phyloP scores from a whole-genome alignment of 2,329 filamentous ascomycete genomes.

The Aspergillus fumigatiaffinis region DNA sequence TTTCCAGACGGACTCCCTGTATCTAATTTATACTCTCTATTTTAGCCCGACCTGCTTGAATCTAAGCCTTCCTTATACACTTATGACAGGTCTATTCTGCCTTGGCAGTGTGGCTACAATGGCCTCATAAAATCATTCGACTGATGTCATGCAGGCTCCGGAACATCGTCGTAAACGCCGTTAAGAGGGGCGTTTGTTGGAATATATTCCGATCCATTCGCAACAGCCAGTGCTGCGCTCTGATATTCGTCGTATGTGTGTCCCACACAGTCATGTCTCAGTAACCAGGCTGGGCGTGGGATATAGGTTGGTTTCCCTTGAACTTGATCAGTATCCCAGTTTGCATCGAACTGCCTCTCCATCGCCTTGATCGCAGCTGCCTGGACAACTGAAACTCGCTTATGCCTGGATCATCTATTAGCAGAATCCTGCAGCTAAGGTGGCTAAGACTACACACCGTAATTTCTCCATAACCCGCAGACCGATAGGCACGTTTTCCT shows the following conservation, averaged over 20 bases:
- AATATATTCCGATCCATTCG: background rate
- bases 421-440: background rate
- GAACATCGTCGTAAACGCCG: too few relatives aligned
- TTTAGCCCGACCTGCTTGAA: too few relatives aligned
- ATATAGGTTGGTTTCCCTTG: background rate
- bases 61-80: too few relatives aligned
- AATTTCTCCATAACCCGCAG: conserved; percentile 13
- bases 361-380: background rate
- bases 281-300: background rate
- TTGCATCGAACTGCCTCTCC: background rate
- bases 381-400: conserved; percentile 14
- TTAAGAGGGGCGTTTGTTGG: background rate
- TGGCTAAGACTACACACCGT: conserved; percentile 3
- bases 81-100: too few relatives aligned
- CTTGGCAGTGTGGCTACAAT: too few relatives aligned
- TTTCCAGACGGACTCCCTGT: too few relatives aligned
- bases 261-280: background rate
- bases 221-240: background rate
- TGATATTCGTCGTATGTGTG: background rate
- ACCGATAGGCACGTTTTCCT: conserved; percentile 10
- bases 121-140: too few relatives aligned
- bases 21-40: too few relatives aligned
- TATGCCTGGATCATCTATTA: conserved; percentile 3
- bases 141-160: too few relatives aligned
- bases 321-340: background rate